These are phyloP conservation scores for Fraxinus ornus DNA, from an alignment of 305 asterid genomes.

Conservation along the genomic window DNA sequence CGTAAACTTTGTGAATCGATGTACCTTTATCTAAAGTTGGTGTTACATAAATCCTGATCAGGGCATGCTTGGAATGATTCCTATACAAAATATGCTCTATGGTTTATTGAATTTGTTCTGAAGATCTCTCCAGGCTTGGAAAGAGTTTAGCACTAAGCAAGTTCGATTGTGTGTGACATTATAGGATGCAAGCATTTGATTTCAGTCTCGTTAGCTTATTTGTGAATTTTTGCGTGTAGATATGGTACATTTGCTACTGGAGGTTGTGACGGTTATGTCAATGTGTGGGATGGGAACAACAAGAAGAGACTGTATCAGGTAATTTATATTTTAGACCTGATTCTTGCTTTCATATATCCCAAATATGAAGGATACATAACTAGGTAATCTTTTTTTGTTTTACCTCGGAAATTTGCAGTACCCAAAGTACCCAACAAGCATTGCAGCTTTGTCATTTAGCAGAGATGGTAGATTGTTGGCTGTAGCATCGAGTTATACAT, in stretches of 20 bases:
- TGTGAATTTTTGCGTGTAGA: constrained; percentile 36
- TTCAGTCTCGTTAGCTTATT: not conserved
- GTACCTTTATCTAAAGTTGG: not conserved
- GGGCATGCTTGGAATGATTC: not conserved
- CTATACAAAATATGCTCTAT: not conserved
- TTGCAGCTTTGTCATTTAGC: constrained; percentile 90
- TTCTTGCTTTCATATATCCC: constrained; percentile 7
- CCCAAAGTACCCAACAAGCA: constrained; percentile 74
- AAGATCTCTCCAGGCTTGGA: not conserved
- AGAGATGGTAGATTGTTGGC: constrained; percentile 88
- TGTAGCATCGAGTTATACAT: constrained; percentile 92
- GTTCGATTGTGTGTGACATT: not conserved
- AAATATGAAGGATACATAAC: not conserved
- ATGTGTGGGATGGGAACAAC: constrained; percentile 97
- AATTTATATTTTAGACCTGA: constrained; percentile 16
- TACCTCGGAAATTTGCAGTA: constrained; percentile 46
- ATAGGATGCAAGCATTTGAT: not conserved
- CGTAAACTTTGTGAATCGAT: not conserved
- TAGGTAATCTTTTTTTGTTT: not conserved
- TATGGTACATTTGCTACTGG: constrained; percentile 98
- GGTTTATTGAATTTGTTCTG: not conserved
- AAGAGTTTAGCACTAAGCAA: not conserved
- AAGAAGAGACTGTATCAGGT: constrained; percentile 96
- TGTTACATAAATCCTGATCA: not conserved
- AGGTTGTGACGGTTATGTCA: constrained; percentile 93